Base-by-base conservation (phyloP, 2,329 filamentous ascomycete genomes). In the Cadophora gregata region DNA sequence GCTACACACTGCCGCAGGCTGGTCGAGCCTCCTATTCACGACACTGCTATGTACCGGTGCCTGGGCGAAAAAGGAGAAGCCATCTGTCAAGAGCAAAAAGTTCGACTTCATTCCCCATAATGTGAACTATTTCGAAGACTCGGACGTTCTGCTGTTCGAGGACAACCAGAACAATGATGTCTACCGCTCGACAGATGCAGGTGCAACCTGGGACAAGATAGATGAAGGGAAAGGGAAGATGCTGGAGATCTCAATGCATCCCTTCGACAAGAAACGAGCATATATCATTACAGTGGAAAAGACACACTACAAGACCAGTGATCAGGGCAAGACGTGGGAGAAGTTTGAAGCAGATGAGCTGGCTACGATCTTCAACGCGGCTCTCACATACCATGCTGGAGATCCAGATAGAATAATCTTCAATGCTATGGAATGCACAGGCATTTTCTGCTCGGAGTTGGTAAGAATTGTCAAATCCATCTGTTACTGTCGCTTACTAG, bases 71-170 rank as follows among this genome's bases (percentile, higher is more conserved):
- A 77, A 77, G 67, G 75, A 77, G 63, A 67, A 83, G 59, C 94
- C 94, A 27, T 83, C 84, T 64, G 84, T 97, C 74, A 83, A 85
- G 69, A 81, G 83, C 67, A 91, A 82, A 62, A 79, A 85, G 56
- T 92, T 97, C 80, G 82, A 90, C 53, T 83, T 88, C 74, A 79
- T 84, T 63, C 92, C 93, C 0, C 77, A 81, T 63, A 88, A 89
- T 77, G 82, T 97, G 71, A 91, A 91, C 80, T 99, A 97, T 80
- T 98, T 99, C 77, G 90, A 96, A 75, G 92, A 95, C 78, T 94
- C 92, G 71, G 90, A 97, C 77, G 87, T 91, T 61, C 83, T 97
- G 67, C 80, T 98, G 55, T 89, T 93, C 76, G 88, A 90, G 74
- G 91, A 97, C 77, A 76, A 82, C 59, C 78, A 83, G 16, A 84